Conservation (phyloP, 1,284 basidiomycete genomes). For the Heterobasidion parviporum region DNA sequence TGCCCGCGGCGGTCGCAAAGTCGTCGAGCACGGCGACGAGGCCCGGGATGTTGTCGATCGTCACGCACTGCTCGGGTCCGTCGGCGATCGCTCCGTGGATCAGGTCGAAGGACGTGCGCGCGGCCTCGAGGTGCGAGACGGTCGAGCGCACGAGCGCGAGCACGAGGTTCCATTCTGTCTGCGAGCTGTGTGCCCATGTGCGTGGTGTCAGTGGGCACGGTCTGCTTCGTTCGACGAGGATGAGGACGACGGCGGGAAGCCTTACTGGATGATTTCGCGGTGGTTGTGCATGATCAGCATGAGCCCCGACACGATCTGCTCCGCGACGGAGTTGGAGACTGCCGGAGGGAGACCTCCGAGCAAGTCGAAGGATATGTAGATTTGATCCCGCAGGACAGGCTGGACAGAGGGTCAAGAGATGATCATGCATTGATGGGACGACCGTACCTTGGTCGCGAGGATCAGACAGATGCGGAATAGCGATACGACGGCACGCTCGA, state of each 20-base stretch:
- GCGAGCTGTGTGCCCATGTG: constrained; percentile 45
- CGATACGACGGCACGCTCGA: constrained; percentile 94
- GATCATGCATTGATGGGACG: not conserved
- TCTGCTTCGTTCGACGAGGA: not conserved
- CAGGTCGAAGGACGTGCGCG: constrained; percentile 76
- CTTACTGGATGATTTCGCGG: constrained; percentile 60
- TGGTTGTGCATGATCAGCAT: constrained; percentile 73
- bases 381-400: constrained; percentile 79
- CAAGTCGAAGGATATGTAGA: constrained; percentile 89
- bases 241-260: not conserved
- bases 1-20: constrained; percentile 71
- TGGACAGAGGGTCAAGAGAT: constrained; percentile 20
- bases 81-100: constrained; percentile 57
- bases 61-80: constrained; percentile 50
- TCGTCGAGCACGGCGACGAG: constrained; percentile 82
- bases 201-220: not conserved
- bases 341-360: constrained; percentile 72
- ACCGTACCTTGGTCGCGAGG: constrained; percentile 65
- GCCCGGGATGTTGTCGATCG: constrained; percentile 75
- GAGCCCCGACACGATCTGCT: constrained; percentile 86
- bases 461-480: constrained; percentile 76
- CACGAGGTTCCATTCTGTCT: constrained; percentile 94
- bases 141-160: constrained; percentile 87
- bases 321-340: constrained; percentile 80
- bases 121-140: constrained; percentile 82